A percentile compares a stretch with the other conserved stretches of the same genome.
These are phyloP conservation scores for Fusarium nematophilum DNA, from an alignment of 2,329 filamentous ascomycete species.

Conservation along the genomic window DNA sequence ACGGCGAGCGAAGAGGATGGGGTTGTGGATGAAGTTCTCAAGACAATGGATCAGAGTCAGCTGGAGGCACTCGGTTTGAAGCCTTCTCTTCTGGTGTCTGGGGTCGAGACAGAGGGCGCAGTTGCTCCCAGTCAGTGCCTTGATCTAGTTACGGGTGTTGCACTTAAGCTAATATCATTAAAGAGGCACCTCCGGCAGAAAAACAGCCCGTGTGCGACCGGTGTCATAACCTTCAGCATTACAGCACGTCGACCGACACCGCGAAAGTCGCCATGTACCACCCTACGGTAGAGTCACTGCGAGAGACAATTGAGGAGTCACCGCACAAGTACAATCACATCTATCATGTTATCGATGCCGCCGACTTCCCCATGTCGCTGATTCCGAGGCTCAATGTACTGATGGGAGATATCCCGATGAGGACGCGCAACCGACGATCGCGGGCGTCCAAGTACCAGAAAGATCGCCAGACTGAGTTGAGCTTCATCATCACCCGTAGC, in stretches of 20 bases:
- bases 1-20: conserved; percentile 53
- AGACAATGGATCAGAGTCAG: conserved; percentile 53
- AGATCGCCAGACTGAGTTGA: conserved; percentile 79
- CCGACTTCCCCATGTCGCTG: conserved; percentile 95
- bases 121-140: conserved; percentile 31
- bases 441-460: conserved; percentile 72
- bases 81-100: conserved; percentile 51
- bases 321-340: conserved; percentile 93
- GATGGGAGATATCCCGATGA: conserved; percentile 77
- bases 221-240: conserved; percentile 84
- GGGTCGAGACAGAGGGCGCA: conserved; percentile 39
- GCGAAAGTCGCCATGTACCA: conserved; percentile 74
- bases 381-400: conserved; percentile 79
- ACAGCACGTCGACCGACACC: conserved; percentile 67
- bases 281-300: conserved; percentile 83
- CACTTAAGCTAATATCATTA: conserved; percentile 19
- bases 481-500: conserved; percentile 89
- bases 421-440: conserved; percentile 84
- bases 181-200: conserved; percentile 28
- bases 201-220: conserved; percentile 80
- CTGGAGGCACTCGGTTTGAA: conserved; percentile 61
- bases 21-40: conserved; percentile 60
- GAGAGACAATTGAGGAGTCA: conserved; percentile 87
- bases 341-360: conserved; percentile 94
- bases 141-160: neutral